These are phyloP conservation scores for Dioscorea dumetorum DNA, from an alignment of 106 monocot species.

Conservation along the genomic window DNA sequence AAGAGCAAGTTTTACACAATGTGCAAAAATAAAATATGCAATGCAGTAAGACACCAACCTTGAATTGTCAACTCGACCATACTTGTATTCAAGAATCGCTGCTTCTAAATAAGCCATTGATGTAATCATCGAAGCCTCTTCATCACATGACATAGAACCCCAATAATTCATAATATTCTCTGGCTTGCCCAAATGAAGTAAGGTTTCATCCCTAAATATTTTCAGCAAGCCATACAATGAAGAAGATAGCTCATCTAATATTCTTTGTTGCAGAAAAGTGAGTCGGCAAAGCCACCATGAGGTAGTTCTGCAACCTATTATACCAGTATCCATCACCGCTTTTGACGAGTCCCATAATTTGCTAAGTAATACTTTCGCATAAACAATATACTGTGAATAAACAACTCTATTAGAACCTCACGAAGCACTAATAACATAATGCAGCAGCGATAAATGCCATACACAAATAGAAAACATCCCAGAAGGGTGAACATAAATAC, in stretches of 20 bases:
- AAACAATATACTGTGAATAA: constrained; percentile 64
- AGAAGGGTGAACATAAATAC: too few species aligned
- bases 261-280: constrained; percentile 70
- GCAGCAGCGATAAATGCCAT: not conserved
- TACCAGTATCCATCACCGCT: constrained; percentile 17
- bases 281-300: constrained; percentile 92
- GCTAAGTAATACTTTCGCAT: constrained; percentile 55
- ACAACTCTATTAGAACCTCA: not conserved
- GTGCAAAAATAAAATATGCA: not conserved
- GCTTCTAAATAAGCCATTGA: constrained; percentile 65
- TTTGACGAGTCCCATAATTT: constrained; percentile 32
- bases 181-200: constrained; percentile 57
- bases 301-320: constrained; percentile 31
- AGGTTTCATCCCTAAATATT: constrained; percentile 36
- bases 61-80: constrained; percentile 68
- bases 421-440: not conserved
- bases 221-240: constrained; percentile 61
- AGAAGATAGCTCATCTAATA: constrained; percentile 77
- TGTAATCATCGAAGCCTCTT: constrained; percentile 62
- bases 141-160: constrained; percentile 40
- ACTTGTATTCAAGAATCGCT: constrained; percentile 66
- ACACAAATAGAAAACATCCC: not conserved
- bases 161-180: constrained; percentile 60
- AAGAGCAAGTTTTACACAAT: not conserved
- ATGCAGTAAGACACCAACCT: constrained; percentile 32